Evolutionary conservation across 495 filamentous ascomycete genomes (phyloP), one percentile per base, ranked within the genome.

Genomic region (Penicillium soppii): DNA sequence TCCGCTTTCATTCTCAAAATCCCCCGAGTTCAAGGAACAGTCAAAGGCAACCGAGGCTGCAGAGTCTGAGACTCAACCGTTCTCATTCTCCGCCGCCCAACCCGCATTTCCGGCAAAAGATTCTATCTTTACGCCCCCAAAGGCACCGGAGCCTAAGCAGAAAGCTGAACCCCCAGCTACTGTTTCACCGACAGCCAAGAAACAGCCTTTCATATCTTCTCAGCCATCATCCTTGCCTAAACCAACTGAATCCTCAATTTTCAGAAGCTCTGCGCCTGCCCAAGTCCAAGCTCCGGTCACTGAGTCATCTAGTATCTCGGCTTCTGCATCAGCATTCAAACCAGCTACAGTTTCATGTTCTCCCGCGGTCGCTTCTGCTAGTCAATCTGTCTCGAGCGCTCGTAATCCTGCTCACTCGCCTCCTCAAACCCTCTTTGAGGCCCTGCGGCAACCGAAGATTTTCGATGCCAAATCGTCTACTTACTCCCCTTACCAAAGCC

Each of bases 1-100:
- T 27, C 47, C 50, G 7, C 57, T 56, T 20, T 4, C 54, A 29
- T 51, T 46, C 4, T 7, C 42, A 20, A 56, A 57, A 20, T 17
- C 43, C 10, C 30, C 48, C 7, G 36, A 54, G 42, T 43, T 30
- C 20, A 51, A 23, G 21, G 21, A 32, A 51, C 26, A 35, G 21
- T 10, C 2, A 33, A 45, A 36, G 7, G n/a, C 20, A 36, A 32
- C 5, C 10, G 29, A 5, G 5, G 5, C 8, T 5, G 29, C 29
- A 32, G 5, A 32, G 5, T 10, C 8, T 3, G 13, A 32, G 29
- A 12, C 8, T 12, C 7, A 32, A 12, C 29, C 29, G 10, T 12
- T 12, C 10, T 32, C 29, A 5, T 32, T 12, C 13, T 3, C 29
- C 8, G 8, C 29, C 7, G 29, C 29, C 29, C 8, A 12, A 5